Evolutionary conservation across 2,329 filamentous ascomycete species (phyloP).

Genomic region (Pseudogymnoascus pannorum): DNA sequence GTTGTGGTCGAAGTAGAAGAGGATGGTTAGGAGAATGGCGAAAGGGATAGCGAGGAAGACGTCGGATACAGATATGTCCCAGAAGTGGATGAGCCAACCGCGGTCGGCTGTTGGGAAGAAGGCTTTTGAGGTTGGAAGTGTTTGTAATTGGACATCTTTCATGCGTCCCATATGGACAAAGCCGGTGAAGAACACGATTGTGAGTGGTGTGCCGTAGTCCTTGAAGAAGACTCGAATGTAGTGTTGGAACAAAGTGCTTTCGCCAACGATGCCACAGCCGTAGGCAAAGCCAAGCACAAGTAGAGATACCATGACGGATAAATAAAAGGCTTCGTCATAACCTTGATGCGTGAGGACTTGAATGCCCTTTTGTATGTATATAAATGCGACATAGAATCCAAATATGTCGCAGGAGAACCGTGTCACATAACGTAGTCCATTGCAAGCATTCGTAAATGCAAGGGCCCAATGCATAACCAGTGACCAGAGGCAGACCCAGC

Average conservation of each 20-base stretch:
- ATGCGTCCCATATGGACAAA: constrained; percentile 84
- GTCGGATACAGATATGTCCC: constrained; percentile 65
- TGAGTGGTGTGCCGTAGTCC: constrained; percentile 80
- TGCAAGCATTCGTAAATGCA: constrained; percentile 79
- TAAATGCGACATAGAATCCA: constrained; percentile 86
- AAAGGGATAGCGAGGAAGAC: constrained; percentile 85
- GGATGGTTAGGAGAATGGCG: constrained; percentile 70
- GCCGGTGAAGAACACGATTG: constrained; percentile 80
- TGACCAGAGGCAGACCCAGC: constrained; percentile 86
- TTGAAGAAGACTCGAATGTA: constrained; percentile 75
- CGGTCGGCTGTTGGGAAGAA: constrained; percentile 72
- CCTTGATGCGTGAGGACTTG: constrained; percentile 77
- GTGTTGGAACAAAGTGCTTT: constrained; percentile 65
- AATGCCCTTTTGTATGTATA: constrained; percentile 86
- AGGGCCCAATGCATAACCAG: constrained; percentile 78
- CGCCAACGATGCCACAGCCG: constrained; percentile 62
- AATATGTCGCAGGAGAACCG: constrained; percentile 91
- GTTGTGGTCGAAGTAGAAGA: constrained; percentile 90
- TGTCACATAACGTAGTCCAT: constrained; percentile 81
- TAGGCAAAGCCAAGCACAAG: constrained; percentile 74
- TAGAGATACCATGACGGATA: constrained; percentile 68
- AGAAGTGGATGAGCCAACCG: constrained; percentile 73
- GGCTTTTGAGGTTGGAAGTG: constrained; percentile 65
- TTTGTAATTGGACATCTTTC: constrained; percentile 59
- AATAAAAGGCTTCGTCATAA: constrained; percentile 58